phyloP scores from a whole-genome alignment of 2,329 filamentous ascomycete species.

The Colletotrichum sp. region DNA sequence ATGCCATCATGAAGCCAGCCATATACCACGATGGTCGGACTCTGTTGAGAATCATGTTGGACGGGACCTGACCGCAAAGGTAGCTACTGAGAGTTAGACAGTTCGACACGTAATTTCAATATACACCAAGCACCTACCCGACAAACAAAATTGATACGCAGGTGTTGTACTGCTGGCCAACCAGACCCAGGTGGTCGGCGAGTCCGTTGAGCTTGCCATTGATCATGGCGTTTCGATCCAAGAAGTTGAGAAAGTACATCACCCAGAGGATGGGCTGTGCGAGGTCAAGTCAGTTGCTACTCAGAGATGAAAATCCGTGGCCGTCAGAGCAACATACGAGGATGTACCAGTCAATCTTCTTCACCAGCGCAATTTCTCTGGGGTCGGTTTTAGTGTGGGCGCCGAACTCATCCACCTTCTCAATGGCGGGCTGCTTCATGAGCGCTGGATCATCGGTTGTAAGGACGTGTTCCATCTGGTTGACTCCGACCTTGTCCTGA shows the following conservation, averaged over 20 bases:
- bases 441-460: conserved; percentile 9
- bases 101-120: too few species aligned
- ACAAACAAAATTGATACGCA: conserved; percentile 24
- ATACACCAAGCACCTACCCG: background rate
- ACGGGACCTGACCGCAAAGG: conserved; percentile 28
- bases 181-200: conserved; percentile 30
- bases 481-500: conserved; percentile 14
- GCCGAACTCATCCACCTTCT: conserved; percentile 40
- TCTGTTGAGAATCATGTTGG: conserved; percentile 39
- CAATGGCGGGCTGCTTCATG: conserved; percentile 15
- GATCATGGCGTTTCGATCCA: conserved; percentile 35
- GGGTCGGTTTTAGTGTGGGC: conserved; percentile 44
- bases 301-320: too few species aligned
- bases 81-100: background rate
- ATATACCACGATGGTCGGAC: conserved; percentile 26
- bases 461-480: conserved; percentile 12
- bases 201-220: conserved; percentile 32
- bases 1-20: conserved; percentile 23
- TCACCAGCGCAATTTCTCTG: conserved; percentile 38
- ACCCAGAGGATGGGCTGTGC: conserved; percentile 20
- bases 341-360: conserved; percentile 38
- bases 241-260: conserved; percentile 29
- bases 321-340: conserved; percentile 22
- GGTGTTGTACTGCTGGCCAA: conserved; percentile 33
- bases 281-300: background rate